Percentiles rank a stretch among this genome's conserved stretches.
Evolutionary conservation across 2,329 filamentous ascomycete species (phyloP).

Genomic region (Dendrostoma leiphaemia): DNA sequence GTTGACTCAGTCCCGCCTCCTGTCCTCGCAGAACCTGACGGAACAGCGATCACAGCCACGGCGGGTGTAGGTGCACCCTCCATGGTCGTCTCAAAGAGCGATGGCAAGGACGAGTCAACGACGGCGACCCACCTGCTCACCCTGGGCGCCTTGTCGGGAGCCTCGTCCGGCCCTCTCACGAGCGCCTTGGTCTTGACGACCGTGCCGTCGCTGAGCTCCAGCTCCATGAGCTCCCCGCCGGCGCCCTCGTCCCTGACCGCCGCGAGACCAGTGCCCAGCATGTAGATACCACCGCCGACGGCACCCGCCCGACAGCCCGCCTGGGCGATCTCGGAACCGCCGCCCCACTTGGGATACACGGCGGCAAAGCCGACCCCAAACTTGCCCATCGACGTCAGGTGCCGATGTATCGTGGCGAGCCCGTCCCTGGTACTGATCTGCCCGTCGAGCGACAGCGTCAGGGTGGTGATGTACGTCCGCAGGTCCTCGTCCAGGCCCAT

Average conservation of each 20-base stretch:
- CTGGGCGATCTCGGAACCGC: constrained; percentile 83
- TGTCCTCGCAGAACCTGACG: constrained; percentile 45
- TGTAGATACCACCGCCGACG: constrained; percentile 88
- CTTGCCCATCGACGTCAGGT: constrained; percentile 81
- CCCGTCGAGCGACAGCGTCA: constrained; percentile 71
- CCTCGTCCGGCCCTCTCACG: constrained; percentile 41
- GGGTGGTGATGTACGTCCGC: constrained; percentile 59
- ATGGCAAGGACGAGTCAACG: constrained; percentile 61
- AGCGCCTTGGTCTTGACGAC: constrained; percentile 54
- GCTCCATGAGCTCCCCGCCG: constrained; percentile 12
- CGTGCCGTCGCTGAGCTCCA: constrained; percentile 54
- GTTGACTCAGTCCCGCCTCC: constrained; percentile 32
- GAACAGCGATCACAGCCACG: constrained; percentile 68
- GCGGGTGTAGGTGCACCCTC: constrained; percentile 77
- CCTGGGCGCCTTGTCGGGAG: constrained; percentile 25
- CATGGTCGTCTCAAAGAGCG: constrained; percentile 66
- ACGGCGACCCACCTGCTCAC: constrained; percentile 66
- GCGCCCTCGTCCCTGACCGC: constrained; percentile 24
- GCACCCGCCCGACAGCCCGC: constrained; percentile 87
- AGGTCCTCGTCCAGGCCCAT: constrained; percentile 69
- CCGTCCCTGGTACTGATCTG: constrained; percentile 64
- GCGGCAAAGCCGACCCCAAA: constrained; percentile 89
- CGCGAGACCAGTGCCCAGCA: constrained; percentile 70
- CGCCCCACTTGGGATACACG: constrained; percentile 90
- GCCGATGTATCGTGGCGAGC: constrained; percentile 70